Conservation (phyloP, 176 grass and related monocot genomes). For the Oryza meyeriana region DNA sequence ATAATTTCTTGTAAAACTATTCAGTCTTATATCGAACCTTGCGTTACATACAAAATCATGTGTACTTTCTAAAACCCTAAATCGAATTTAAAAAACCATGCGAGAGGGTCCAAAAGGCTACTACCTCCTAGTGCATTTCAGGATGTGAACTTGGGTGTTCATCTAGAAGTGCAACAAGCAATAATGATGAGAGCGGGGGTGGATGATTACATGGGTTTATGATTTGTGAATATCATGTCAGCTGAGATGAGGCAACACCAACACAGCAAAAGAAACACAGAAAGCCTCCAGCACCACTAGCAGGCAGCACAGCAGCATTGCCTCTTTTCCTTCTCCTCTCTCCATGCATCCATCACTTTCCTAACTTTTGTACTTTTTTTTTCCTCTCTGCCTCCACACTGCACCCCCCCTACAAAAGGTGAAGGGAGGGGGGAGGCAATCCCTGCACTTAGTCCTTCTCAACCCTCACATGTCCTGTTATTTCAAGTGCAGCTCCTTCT, state of each 20-base stretch:
- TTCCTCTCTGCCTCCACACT: slow-evolving; percentile 5
- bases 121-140: neutral
- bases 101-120: neutral
- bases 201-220: neutral
- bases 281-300: neutral
- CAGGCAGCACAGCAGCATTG: neutral
- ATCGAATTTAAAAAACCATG: neutral
- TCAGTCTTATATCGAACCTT: neutral
- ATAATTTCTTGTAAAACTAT: neutral
- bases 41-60: rapidly evolving
- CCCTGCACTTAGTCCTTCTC: slow-evolving; percentile 33
- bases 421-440: slow-evolving; percentile 4
- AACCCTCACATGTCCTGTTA: slow-evolving; percentile 19
- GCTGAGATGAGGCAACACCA: slow-evolving; percentile 41
- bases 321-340: neutral
- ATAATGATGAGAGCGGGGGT: neutral
- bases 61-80: rapidly evolving
- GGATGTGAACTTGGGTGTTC: neutral
- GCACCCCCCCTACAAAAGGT: slow-evolving; percentile 40
- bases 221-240: slow-evolving; percentile 43
- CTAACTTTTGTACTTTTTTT: slow-evolving; percentile 43
- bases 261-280: slow-evolving; percentile 1
- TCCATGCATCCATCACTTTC: slow-evolving; percentile 34
- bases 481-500: neutral
- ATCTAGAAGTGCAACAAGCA: slow-evolving; percentile 21